Evolutionary conservation across 2,329 filamentous ascomycete genomes (phyloP).

Genomic region (Nemania diffusa): DNA sequence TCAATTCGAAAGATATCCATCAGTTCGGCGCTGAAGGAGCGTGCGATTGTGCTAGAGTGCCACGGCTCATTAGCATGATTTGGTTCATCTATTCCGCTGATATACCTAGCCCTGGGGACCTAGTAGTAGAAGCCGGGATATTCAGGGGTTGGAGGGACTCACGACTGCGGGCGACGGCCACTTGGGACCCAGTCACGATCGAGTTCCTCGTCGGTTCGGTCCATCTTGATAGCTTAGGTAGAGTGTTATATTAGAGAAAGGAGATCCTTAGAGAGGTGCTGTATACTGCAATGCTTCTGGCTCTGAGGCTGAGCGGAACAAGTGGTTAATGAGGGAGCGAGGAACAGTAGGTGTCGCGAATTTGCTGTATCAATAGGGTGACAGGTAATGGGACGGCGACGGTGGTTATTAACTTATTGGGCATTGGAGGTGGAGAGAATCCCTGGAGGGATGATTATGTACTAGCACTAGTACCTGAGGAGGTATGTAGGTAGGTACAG

Average conservation of each 20-base stretch:
- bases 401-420: constrained; percentile 35
- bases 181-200: constrained; percentile 84
- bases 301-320: constrained; percentile 7
- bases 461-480: not conserved
- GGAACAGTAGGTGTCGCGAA: constrained; percentile 25
- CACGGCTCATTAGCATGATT: constrained; percentile 36
- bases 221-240: constrained; percentile 43
- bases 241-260: not conserved
- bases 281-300: not conserved
- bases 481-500: not conserved
- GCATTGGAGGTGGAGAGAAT: constrained; percentile 35
- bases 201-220: constrained; percentile 72
- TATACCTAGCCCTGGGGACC: not conserved
- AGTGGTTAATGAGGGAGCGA: constrained; percentile 15
- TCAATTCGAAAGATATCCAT: constrained; percentile 92
- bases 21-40: constrained; percentile 85
- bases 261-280: not conserved
- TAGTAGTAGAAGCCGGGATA: not conserved
- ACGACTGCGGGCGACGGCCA: constrained; percentile 84
- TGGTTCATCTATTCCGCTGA: not conserved
- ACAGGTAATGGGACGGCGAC: constrained; percentile 25
- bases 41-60: constrained; percentile 78
- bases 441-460: constrained; percentile 27
- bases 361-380: constrained; percentile 32
- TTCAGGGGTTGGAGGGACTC: constrained; percentile 56